Conservation (phyloP, 2,329 filamentous ascomycete species). For the Corynespora cassiicola region DNA sequence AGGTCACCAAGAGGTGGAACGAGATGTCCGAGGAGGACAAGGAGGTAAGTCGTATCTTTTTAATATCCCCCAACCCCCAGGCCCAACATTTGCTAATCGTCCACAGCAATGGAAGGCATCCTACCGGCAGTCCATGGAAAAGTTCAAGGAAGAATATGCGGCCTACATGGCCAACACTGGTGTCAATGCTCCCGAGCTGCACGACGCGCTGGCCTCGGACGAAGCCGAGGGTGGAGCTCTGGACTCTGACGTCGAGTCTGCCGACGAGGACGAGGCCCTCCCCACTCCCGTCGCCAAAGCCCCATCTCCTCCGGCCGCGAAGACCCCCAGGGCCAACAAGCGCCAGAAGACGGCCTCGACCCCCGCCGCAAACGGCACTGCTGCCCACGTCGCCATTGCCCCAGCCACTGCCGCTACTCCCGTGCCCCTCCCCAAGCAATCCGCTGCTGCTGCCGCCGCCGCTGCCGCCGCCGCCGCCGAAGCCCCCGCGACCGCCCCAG, state of each 20-base stretch:
- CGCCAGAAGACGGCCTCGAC: conserved; percentile 41
- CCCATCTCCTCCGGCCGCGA: conserved; percentile 39
- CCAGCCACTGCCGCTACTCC: conserved; percentile 25
- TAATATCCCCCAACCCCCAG: neutral
- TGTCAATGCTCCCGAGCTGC: conserved; percentile 49
- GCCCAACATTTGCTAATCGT: neutral
- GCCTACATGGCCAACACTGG: conserved; percentile 60
- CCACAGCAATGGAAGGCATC: conserved; percentile 50
- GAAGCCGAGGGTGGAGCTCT: conserved; percentile 33
- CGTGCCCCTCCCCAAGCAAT: conserved; percentile 30
- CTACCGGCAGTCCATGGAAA: conserved; percentile 60
- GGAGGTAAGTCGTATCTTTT: conserved; percentile 53
- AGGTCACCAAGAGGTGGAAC: conserved; percentile 86
- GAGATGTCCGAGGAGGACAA: conserved; percentile 79
- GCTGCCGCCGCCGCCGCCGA: conserved; percentile 16
- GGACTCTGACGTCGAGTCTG: conserved; percentile 50
- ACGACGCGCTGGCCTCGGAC: conserved; percentile 48
- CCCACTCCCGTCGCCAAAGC: conserved; percentile 42
- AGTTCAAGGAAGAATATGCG: conserved; percentile 62
- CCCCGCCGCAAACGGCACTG: conserved; percentile 29
- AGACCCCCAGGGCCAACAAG: conserved; percentile 45
- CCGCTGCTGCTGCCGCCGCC: conserved; percentile 9
- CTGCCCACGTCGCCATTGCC: conserved; percentile 19
- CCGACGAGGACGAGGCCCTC: conserved; percentile 38
- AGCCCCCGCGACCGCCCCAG: conserved; percentile 14